Conservation (phyloP, 306 rosid species). For the Vigna nakashimae region DNA sequence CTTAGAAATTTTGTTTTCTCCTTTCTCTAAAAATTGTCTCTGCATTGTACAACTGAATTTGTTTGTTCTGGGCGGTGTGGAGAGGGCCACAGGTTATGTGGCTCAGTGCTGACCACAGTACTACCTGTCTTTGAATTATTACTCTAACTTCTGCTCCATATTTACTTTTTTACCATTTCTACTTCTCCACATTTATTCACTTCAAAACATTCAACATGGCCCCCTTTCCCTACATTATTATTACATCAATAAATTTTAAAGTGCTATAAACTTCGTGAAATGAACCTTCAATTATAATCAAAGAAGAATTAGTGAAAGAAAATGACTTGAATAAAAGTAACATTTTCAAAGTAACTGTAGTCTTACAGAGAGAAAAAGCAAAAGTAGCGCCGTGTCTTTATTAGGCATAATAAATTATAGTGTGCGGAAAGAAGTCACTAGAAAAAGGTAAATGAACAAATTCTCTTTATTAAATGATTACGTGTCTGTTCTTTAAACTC, state of each 20-base stretch:
- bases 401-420: slow-evolving; percentile 34
- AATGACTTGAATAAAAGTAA: not conserved
- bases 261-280: too few relatives aligned
- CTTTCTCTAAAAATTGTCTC: not conserved
- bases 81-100: slow-evolving; percentile 26
- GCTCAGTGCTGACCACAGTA: slow-evolving; percentile 31
- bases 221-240: too few relatives aligned
- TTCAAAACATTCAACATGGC: too few relatives aligned
- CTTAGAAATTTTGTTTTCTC: slow-evolving; percentile 42
- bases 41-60: slow-evolving; percentile 21
- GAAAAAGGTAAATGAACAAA: slow-evolving; percentile 6
- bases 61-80: slow-evolving; percentile 25
- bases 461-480: slow-evolving; percentile 3
- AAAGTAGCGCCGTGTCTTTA: slow-evolving; percentile 69
- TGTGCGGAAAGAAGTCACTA: slow-evolving; percentile 16
- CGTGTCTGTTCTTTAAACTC: slow-evolving; percentile 1
- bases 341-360: slow-evolving; percentile 10
- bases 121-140: slow-evolving; percentile 44
- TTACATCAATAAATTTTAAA: too few relatives aligned
- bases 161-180: too few relatives aligned
- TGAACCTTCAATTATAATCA: not conserved
- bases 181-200: too few relatives aligned
- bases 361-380: slow-evolving; percentile 37
- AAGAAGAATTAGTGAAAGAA: not conserved
- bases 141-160: too few relatives aligned